Evolutionary conservation across 2,329 filamentous ascomycete species (phyloP).

Genomic region (Chaetothyriales sp.): DNA sequence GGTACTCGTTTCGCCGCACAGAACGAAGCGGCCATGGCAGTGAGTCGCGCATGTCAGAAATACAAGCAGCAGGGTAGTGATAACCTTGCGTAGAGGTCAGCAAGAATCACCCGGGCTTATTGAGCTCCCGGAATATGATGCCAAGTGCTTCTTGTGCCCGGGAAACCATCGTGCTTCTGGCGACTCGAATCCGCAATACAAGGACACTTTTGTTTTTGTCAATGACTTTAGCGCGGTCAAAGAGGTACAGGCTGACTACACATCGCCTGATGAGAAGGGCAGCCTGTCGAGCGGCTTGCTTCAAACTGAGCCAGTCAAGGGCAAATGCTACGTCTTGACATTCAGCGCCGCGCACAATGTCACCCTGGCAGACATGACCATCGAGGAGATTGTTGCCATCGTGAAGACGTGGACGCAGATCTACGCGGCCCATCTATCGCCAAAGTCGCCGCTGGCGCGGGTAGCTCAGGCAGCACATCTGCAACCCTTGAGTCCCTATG

Average conservation of each 20-base stretch:
- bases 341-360: conserved; percentile 85
- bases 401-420: conserved; percentile 85
- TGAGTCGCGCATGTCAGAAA: conserved; percentile 36
- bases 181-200: conserved; percentile 72
- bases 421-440: conserved; percentile 68
- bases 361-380: conserved; percentile 78
- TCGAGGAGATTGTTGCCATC: conserved; percentile 63
- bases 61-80: neutral
- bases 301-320: conserved; percentile 71
- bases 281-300: conserved; percentile 66
- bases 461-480: conserved; percentile 34
- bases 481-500: conserved; percentile 30
- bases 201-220: conserved; percentile 81
- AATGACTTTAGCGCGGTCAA: conserved; percentile 98
- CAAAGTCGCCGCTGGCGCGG: conserved; percentile 49
- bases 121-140: conserved; percentile 67
- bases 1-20: conserved; percentile 88
- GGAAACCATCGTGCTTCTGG: conserved; percentile 80
- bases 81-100: conserved; percentile 46
- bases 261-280: conserved; percentile 15
- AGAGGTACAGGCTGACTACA: conserved; percentile 75
- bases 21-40: conserved; percentile 97
- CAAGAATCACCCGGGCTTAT: conserved; percentile 59
- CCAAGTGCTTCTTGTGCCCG: conserved; percentile 88
- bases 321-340: conserved; percentile 92